Evolutionary conservation across 2,329 filamentous ascomycete genomes (phyloP), one percentile per base, ranked within the genome.

Genomic region (Cladosporium sp.): DNA sequence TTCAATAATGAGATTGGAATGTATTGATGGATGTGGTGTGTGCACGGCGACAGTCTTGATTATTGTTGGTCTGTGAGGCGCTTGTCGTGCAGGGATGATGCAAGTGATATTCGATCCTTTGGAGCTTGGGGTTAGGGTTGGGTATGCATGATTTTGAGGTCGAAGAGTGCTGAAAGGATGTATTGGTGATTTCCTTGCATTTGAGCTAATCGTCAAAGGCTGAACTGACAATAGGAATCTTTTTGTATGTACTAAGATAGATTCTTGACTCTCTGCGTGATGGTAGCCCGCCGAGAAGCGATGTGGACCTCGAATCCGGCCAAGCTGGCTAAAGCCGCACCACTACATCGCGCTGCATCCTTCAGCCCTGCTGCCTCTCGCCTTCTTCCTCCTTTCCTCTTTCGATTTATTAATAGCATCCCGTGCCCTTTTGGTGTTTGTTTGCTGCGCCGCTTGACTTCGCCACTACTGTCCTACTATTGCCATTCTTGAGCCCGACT

Each of bases 341-440:
- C 8, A 21, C 7, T 21, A 46, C 40, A 46, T 23, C n/a, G 40
- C 12, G 40, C 31, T 28, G 21, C 33, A 57, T 57, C 55, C 55
- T 57, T 57, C 33, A 57, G 55, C 55, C 55, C 33, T 55, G 52
- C 18, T 55, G 52, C 52, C 31, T 40, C 26, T 57, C 33, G 55
- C 23, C 26, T 29, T 29, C 49, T 28, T 18, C 23, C 12, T n/a
- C 49, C 26, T 29, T 53, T 29, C 49, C 26, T 29, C 28, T 29
- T 53, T 53, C 26, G n/a, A 53, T 18, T 29, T 29, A 28, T 29
- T 21, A 33, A 53, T 53, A 53, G 31, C 31, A 33, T 31, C 28
- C n/a, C 18, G 52, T 55, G 18, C 21, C 29, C 49, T 52, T 14
- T 21, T 18, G 26, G n/a, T 3, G 40, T 4, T 46, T 46, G 40